Percentiles rank a stretch among this genome's conserved stretches.
These are phyloP conservation scores for Petasospora fabianii DNA, from an alignment of 1,139 yeast species.

Conservation along the genomic window DNA sequence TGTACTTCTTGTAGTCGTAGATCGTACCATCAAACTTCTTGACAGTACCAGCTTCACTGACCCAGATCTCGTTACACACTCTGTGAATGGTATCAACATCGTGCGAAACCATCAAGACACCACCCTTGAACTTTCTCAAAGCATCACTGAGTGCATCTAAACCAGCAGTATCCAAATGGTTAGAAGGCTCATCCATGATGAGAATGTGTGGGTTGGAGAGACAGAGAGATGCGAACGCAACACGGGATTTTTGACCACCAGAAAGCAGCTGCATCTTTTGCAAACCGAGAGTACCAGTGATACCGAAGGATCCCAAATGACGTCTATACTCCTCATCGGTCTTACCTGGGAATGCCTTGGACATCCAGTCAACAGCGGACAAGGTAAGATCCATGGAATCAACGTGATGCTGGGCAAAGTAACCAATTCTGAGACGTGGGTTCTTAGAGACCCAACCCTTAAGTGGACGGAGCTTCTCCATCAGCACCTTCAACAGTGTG, in stretches of 20 bases:
- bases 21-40: conserved; percentile 79
- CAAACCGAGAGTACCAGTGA: conserved; percentile 88
- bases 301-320: conserved; percentile 94
- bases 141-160: conserved; percentile 93
- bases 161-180: conserved; percentile 98
- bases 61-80: conserved; percentile 94
- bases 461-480: conserved; percentile 71
- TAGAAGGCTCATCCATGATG: conserved; percentile 96
- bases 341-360: conserved; percentile 84
- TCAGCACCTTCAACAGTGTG: conserved; percentile 78
- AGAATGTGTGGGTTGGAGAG: conserved; percentile 88
- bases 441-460: conserved; percentile 75
- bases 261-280: conserved; percentile 88
- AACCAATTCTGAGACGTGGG: conserved; percentile 87
- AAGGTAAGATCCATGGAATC: conserved; percentile 92
- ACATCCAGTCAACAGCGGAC: conserved; percentile 94
- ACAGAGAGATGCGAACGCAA: conserved; percentile 94
- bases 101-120: conserved; percentile 96
- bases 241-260: conserved; percentile 98
- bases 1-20: conserved; percentile 85
- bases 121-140: conserved; percentile 83
- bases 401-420: conserved; percentile 99
- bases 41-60: conserved; percentile 81
- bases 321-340: conserved; percentile 96
- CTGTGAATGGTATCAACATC: conserved; percentile 86